phyloP scores from a whole-genome alignment of 2,329 filamentous ascomycete species.

The Alternaria ventricosa region DNA sequence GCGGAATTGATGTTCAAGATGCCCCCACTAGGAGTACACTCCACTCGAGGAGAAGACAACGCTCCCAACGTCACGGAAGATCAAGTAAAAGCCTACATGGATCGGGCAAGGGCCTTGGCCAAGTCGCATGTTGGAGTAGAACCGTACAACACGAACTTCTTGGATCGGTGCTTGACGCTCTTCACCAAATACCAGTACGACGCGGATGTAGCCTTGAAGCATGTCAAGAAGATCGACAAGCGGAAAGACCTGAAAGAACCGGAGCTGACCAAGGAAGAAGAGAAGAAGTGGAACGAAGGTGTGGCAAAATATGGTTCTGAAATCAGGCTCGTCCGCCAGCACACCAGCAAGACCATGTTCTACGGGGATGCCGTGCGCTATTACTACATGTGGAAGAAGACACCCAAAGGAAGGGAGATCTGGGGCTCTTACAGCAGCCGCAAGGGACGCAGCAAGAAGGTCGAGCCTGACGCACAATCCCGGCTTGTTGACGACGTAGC shows the following conservation, averaged over 20 bases:
- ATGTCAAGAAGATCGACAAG: conserved; percentile 71
- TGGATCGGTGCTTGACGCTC: conserved; percentile 80
- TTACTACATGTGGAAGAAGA: conserved; percentile 99
- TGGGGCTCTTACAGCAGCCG: conserved; percentile 89
- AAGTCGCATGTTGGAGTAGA: conserved; percentile 70
- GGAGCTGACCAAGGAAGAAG: conserved; percentile 75
- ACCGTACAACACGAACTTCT: conserved; percentile 80
- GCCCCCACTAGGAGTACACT: conserved; percentile 60
- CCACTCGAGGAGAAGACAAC: conserved; percentile 55
- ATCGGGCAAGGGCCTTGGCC: conserved; percentile 68
- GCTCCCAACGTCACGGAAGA: conserved; percentile 56
- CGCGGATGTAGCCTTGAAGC: conserved; percentile 71
- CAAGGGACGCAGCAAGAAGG: conserved; percentile 87
- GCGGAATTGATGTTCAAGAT: conserved; percentile 81
- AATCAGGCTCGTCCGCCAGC: conserved; percentile 78
- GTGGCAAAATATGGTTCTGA: conserved; percentile 92
- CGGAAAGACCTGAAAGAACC: conserved; percentile 82
- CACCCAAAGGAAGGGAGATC: conserved; percentile 79
- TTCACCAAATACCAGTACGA: conserved; percentile 77
- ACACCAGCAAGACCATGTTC: conserved; percentile 78
- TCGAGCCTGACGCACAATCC: conserved; percentile 59
- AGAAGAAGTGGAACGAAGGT: conserved; percentile 90
- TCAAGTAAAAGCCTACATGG: conserved; percentile 79
- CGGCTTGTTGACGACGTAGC: conserved; percentile 92
- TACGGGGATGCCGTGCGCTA: conserved; percentile 85